Percentiles rank a stretch among this genome's conserved stretches.
These are phyloP conservation scores for Domatiomyces catenatus DNA, from an alignment of 2,329 filamentous ascomycete genomes.

Conservation along the genomic window DNA sequence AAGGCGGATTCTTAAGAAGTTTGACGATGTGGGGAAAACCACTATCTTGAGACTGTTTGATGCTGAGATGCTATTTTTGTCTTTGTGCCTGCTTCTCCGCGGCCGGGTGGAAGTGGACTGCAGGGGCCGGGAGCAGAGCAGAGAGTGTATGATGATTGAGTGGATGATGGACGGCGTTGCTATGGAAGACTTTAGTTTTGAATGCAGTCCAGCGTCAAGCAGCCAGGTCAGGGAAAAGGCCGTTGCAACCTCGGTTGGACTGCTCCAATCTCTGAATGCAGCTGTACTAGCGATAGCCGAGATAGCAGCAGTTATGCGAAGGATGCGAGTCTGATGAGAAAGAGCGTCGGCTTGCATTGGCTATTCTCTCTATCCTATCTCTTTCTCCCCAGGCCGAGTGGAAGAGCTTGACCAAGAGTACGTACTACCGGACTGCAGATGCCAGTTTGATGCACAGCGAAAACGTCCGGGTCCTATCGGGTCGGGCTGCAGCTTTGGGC, in stretches of 20 bases:
- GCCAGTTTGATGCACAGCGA: background rate
- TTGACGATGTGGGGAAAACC: background rate
- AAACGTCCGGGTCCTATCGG: background rate
- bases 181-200: background rate
- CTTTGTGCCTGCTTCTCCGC: background rate
- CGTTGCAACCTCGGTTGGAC: background rate
- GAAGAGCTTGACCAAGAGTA: background rate
- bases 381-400: no score
- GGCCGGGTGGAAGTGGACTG: background rate
- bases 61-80: background rate
- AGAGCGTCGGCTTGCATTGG: background rate
- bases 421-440: background rate
- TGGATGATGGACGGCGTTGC: background rate
- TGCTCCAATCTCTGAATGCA: background rate
- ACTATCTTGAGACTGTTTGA: background rate
- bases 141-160: background rate
- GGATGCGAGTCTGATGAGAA: background rate
- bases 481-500: background rate
- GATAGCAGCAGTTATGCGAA: background rate
- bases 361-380: background rate
- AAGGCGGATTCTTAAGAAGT: conserved; percentile 27
- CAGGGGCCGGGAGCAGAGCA: background rate
- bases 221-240: background rate
- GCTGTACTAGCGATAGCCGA: background rate
- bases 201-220: background rate